Percentiles rank a stretch among this genome's conserved stretches.
Conservation (phyloP, 441 rosid genomes). For the Erysimum pusillum region DNA sequence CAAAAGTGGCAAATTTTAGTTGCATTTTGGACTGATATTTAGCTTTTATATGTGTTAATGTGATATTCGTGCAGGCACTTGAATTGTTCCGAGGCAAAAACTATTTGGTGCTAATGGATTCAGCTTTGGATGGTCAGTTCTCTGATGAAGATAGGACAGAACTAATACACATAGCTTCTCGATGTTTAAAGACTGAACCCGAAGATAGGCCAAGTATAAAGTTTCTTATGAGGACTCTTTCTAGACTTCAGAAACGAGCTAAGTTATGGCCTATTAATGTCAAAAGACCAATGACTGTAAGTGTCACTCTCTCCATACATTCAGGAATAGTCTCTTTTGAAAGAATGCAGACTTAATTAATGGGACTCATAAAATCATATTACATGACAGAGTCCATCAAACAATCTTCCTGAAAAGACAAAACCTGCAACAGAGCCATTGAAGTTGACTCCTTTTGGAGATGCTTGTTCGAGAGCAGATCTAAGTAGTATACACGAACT, state of each 20-base stretch:
- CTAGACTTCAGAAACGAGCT: conserved; percentile 82
- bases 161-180: conserved; percentile 77
- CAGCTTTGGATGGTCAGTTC: conserved; percentile 89
- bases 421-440: conserved; percentile 50
- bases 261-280: conserved; percentile 60
- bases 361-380: neutral
- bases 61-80: conserved; percentile 68
- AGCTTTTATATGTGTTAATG: neutral
- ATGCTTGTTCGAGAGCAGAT: conserved; percentile 83
- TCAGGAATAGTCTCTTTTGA: neutral
- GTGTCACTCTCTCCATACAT: conserved; percentile 25
- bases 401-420: conserved; percentile 63
- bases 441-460: conserved; percentile 74
- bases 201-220: conserved; percentile 89
- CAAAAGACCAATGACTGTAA: conserved; percentile 33
- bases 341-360: neutral
- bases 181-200: conserved; percentile 84
- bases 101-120: conserved; percentile 87
- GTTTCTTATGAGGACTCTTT: conserved; percentile 72
- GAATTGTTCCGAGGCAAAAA: conserved; percentile 84
- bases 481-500: conserved; percentile 82
- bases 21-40: conserved; percentile 16
- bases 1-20: neutral
- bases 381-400: conserved; percentile 69
- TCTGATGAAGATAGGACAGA: conserved; percentile 91